Base-by-base conservation (phyloP, 2,329 filamentous ascomycete genomes). In the Tolypocladium tropicale region DNA sequence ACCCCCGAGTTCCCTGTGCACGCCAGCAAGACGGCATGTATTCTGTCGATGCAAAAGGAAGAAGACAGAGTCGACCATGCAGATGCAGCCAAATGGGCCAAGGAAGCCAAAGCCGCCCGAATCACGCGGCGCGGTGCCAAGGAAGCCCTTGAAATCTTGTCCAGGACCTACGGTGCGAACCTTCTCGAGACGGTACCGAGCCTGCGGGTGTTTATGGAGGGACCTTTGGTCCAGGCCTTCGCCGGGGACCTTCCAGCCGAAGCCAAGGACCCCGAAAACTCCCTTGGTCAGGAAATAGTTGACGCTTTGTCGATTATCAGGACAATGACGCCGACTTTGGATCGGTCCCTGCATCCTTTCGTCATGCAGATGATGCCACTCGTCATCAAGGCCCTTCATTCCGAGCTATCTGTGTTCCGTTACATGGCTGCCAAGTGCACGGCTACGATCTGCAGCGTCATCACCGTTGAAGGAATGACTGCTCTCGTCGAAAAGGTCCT, bases 361-460 rank as follows among this genome's bases (percentile, higher is more conserved):
- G 81, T 97, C 48, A 84, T 95, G 70, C 79, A 86, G 53, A 81
- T 96, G 64, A 82, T 96, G 70, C 91, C 93, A 9, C 78, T 93
- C 39, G 84, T 99, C 54, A 89, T 91, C 63, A 93, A 88, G 70
- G 93, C 90, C 4, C 78, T 99, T 48, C 90, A 93, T 63, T 95
- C 90, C 23, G 84, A 87, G 63, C 79, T 97, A 16, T 95, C 94
- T 2, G 90, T 99, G 2, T 90, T 99, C 68, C 84, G 94, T 41
- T 99, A 99, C 72, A 94, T 93, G 73, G 94, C 94, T 28, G 94
- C 94, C 0, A 99, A 99, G 70, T 97, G 94, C 68, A 84, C 99
- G 69, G 95, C 94, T 10, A 99, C 94, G 1, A 88, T 97, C 49
- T 99, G 95, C 78, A 99, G 93, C 68, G 88, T 97, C 62, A 95